These are phyloP conservation scores for Aureobasidium sp. DNA, from an alignment of 2,329 filamentous ascomycete species.

Conservation along the genomic window DNA sequence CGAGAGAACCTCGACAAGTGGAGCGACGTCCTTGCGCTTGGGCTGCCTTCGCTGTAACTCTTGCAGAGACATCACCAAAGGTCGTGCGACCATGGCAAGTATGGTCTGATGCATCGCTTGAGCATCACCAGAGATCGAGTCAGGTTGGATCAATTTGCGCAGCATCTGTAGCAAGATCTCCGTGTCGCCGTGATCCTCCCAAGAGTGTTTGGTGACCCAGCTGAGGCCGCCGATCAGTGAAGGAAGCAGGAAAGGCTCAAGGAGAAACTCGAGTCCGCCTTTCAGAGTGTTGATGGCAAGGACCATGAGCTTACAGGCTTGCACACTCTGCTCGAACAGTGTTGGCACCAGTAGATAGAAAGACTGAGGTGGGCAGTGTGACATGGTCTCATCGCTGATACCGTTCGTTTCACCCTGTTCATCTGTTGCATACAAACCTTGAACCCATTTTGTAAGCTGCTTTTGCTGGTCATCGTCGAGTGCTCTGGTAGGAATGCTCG, in stretches of 20 bases:
- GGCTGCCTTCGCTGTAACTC: conserved; percentile 60
- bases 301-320: conserved; percentile 58
- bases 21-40: conserved; percentile 59
- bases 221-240: conserved; percentile 65
- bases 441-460: conserved; percentile 66
- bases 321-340: conserved; percentile 65
- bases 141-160: conserved; percentile 62
- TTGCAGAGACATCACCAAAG: conserved; percentile 58
- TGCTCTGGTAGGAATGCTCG: conserved; percentile 50
- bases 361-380: conserved; percentile 71
- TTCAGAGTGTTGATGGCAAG: conserved; percentile 63
- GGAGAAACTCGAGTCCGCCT: conserved; percentile 68
- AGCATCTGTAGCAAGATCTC: conserved; percentile 64
- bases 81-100: conserved; percentile 61
- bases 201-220: conserved; percentile 63
- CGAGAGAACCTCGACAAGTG: conserved; percentile 57
- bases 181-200: conserved; percentile 55
- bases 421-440: conserved; percentile 67
- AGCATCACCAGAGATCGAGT: conserved; percentile 63
- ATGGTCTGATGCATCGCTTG: conserved; percentile 62
- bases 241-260: conserved; percentile 73
- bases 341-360: conserved; percentile 74
- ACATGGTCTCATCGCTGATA: conserved; percentile 72
- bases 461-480: conserved; percentile 57
- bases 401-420: conserved; percentile 47